Percentiles rank a stretch among this genome's conserved stretches.
These are phyloP conservation scores for Spizellomyces punctatus DNA, from an alignment of 192 early-diverging fungal genomes.

Conservation along the genomic window DNA sequence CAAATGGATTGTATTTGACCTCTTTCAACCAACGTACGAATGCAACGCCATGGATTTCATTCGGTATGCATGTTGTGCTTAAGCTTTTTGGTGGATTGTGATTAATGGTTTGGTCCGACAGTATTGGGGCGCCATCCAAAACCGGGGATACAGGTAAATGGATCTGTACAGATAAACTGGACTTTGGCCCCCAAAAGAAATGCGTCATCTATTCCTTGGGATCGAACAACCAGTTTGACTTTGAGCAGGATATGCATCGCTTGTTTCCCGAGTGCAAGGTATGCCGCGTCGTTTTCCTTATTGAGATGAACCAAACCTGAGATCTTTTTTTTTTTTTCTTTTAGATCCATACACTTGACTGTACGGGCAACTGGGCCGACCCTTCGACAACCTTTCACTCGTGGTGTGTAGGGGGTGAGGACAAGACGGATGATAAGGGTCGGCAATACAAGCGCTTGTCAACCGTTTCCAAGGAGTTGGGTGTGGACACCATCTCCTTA, in stretches of 20 bases:
- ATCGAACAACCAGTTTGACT: slow-evolving; percentile 19
- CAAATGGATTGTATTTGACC: slow-evolving; percentile 8
- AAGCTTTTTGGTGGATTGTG: background rate
- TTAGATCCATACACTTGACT: slow-evolving; percentile 22
- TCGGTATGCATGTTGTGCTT: background rate
- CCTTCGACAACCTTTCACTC: slow-evolving; percentile 14
- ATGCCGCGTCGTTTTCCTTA: background rate
- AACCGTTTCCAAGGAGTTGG: slow-evolving; percentile 16
- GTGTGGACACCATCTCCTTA: slow-evolving; percentile 8
- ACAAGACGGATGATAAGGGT: background rate
- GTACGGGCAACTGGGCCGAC: slow-evolving; percentile 13
- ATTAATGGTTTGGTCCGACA: no score
- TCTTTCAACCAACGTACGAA: slow-evolving; percentile 17
- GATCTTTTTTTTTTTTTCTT: no score
- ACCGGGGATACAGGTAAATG: slow-evolving; percentile 3
- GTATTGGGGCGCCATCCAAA: slow-evolving; percentile 6
- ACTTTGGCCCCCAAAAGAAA: slow-evolving; percentile 7
- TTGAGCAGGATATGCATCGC: slow-evolving; percentile 6
- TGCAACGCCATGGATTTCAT: slow-evolving; percentile 17
- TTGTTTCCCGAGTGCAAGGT: slow-evolving; percentile 5
- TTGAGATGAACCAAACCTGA: no score
- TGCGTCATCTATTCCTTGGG: slow-evolving; percentile 16
- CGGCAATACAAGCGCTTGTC: slow-evolving; percentile 11
- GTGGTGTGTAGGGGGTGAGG: slow-evolving; percentile 12
- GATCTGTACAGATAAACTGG: slow-evolving; percentile 8